Evolutionary conservation across 2,329 filamentous ascomycete genomes (phyloP).

Genomic region (Colletotrichum karsti): DNA sequence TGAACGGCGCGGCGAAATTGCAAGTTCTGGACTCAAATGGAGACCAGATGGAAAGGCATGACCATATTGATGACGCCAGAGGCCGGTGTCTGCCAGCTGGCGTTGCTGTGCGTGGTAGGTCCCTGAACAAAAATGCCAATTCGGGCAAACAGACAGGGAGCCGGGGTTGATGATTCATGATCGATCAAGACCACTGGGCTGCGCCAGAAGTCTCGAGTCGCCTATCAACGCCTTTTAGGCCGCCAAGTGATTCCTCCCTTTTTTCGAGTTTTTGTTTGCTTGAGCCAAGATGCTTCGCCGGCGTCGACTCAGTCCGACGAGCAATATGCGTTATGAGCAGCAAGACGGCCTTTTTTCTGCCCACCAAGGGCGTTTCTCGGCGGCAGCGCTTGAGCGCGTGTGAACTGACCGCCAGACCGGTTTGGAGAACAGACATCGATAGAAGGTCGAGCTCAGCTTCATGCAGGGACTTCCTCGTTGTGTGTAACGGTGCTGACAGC

Average conservation of each 20-base stretch:
- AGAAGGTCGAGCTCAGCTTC: slow-evolving; percentile 12
- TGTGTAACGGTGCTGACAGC: not conserved
- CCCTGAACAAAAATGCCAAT: slow-evolving; percentile 9
- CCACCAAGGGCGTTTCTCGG: not conserved
- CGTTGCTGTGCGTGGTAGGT: slow-evolving; percentile 4
- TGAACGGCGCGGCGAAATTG: not conserved
- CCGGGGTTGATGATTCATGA: slow-evolving; percentile 26
- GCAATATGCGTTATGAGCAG: not conserved
- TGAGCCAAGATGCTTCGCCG: not conserved
- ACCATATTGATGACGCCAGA: slow-evolving; percentile 20
- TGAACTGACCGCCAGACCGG: slow-evolving; percentile 3
- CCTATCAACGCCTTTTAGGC: not conserved
- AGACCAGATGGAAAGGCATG: slow-evolving; percentile 13
- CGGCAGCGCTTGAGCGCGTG: not conserved
- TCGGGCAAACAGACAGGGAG: slow-evolving; percentile 13
- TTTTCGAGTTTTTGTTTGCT: not conserved
- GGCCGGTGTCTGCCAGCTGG: slow-evolving; percentile 3
- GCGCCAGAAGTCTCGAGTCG: not conserved
- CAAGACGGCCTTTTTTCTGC: not conserved
- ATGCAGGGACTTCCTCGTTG: slow-evolving; percentile 28
- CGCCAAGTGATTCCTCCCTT: not conserved
- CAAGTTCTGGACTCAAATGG: not conserved
- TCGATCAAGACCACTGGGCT: not conserved
- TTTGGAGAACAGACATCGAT: slow-evolving; percentile 20
- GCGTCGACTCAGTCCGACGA: not conserved